Percentiles rank a stretch among this genome's conserved stretches.
phyloP scores from a whole-genome alignment of 2,329 filamentous ascomycete species.

The Aureobasidium namibiae region DNA sequence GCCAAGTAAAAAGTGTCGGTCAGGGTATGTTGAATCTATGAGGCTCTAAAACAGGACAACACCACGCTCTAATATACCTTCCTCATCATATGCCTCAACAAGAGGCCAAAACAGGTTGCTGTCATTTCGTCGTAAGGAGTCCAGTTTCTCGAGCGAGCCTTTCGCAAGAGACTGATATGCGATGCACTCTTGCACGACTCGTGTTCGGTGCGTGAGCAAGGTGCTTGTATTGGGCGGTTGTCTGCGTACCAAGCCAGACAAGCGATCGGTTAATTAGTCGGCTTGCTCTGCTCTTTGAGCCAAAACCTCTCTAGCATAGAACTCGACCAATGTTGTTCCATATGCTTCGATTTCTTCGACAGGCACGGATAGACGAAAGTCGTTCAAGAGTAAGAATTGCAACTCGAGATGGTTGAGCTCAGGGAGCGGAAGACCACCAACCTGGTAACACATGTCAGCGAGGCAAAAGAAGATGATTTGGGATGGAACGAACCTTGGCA shows the following conservation, averaged over 20 bases:
- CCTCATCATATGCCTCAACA: conserved; percentile 2
- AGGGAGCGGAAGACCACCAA: conserved; percentile 81
- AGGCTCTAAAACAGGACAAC: conserved; percentile 11
- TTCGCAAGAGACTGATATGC: background rate
- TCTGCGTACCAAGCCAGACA: background rate
- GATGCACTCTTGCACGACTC: background rate
- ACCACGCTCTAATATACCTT: conserved; percentile 10
- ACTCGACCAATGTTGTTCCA: conserved; percentile 96
- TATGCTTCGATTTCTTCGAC: conserved; percentile 96
- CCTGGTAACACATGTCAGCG: conserved; percentile 45
- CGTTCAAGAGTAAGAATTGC: conserved; percentile 90
- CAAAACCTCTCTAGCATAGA: conserved; percentile 87
- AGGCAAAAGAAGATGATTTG: background rate
- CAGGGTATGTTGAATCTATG: conserved; percentile 9
- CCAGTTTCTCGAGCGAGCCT: background rate
- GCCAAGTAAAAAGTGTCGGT: background rate
- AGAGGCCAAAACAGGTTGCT: conserved; percentile 9
- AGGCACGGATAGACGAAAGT: conserved; percentile 86
- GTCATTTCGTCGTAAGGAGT: conserved; percentile 8
- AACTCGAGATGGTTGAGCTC: conserved; percentile 95
- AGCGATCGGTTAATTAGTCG: conserved; percentile 23
- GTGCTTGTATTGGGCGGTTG: background rate
- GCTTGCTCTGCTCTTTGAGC: conserved; percentile 42
- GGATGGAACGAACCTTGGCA: conserved; percentile 67
- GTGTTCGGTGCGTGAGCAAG: background rate